Percentiles rank a stretch among this genome's conserved stretches.
These are phyloP conservation scores for Haematococcus sp. DNA, from an alignment of 139 green algal genomes.

Conservation along the genomic window DNA sequence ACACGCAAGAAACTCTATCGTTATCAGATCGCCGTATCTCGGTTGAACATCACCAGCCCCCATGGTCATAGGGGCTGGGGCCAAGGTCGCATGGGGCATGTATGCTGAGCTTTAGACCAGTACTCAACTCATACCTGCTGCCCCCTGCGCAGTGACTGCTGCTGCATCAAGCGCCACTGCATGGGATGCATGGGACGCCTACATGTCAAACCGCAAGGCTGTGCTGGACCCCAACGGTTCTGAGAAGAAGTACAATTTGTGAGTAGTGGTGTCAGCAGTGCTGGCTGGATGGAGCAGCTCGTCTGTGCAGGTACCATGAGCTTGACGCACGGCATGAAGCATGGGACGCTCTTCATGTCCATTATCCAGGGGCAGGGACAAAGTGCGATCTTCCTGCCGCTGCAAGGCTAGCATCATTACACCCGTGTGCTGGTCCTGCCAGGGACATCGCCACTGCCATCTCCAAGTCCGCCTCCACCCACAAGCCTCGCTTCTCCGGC, in stretches of 20 bases:
- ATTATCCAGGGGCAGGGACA: background rate
- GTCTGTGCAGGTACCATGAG: too few relatives aligned
- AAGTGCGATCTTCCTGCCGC: background rate
- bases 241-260: conserved; percentile 6
- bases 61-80: too few relatives aligned
- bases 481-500: conserved; percentile 4
- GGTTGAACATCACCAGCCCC: too few relatives aligned
- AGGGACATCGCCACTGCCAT: conserved; percentile 9
- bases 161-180: background rate
- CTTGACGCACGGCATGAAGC: background rate
- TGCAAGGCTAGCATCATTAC: background rate
- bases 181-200: conserved; percentile 5
- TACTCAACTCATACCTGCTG: too few relatives aligned
- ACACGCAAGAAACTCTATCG: too few relatives aligned
- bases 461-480: conserved; percentile 2
- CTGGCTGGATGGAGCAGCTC: too few relatives aligned
- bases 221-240: background rate
- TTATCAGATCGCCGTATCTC: too few relatives aligned
- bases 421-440: background rate
- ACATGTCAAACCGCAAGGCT: background rate
- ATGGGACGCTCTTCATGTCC: background rate
- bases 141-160: too few relatives aligned
- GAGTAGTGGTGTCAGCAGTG: too few relatives aligned
- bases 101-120: too few relatives aligned
- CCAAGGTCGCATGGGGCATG: too few relatives aligned